Evolutionary conservation across 805 yeast genomes (phyloP).

Genomic region (Cyberlindnera veronae): DNA sequence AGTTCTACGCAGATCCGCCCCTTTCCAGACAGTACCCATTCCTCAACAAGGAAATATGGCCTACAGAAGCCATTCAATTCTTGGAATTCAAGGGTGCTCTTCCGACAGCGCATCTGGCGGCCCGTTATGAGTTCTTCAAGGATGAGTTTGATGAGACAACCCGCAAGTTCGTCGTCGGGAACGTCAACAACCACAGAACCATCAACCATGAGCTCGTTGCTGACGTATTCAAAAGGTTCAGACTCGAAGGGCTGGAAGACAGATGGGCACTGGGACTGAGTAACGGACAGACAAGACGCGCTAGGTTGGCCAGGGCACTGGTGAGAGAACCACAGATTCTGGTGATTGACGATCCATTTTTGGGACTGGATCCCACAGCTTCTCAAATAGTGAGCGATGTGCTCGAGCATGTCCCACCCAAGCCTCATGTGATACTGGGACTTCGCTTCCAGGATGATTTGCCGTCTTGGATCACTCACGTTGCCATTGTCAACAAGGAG

Average conservation of each 20-base stretch:
- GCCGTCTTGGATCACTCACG: constrained; percentile 78
- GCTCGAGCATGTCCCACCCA: constrained; percentile 40
- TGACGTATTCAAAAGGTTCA: constrained; percentile 45
- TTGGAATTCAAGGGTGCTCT: constrained; percentile 46
- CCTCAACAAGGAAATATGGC: constrained; percentile 39
- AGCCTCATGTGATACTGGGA: constrained; percentile 66
- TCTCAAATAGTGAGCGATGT: constrained; percentile 55
- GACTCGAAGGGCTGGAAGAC: constrained; percentile 52
- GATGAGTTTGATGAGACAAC: constrained; percentile 80
- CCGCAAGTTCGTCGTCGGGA: constrained; percentile 54
- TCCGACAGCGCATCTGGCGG: constrained; percentile 72
- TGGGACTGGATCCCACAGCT: constrained; percentile 84
- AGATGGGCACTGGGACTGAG: constrained; percentile 85
- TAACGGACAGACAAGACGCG: constrained; percentile 92
- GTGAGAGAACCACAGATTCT: constrained; percentile 61
- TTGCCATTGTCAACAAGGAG: constrained; percentile 55
- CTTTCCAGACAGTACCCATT: constrained; percentile 54
- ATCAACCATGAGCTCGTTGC: constrained; percentile 37
- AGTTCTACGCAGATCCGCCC: constrained; percentile 49
- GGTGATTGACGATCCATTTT: constrained; percentile 85
- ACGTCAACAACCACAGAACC: constrained; percentile 30
- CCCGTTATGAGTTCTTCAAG: constrained; percentile 83
- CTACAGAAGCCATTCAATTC: constrained; percentile 41
- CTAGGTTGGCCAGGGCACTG: constrained; percentile 76
- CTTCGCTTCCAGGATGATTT: constrained; percentile 69